phyloP scores from a whole-genome alignment of 345 rosid species.

The Moricandia moricandioides region DNA sequence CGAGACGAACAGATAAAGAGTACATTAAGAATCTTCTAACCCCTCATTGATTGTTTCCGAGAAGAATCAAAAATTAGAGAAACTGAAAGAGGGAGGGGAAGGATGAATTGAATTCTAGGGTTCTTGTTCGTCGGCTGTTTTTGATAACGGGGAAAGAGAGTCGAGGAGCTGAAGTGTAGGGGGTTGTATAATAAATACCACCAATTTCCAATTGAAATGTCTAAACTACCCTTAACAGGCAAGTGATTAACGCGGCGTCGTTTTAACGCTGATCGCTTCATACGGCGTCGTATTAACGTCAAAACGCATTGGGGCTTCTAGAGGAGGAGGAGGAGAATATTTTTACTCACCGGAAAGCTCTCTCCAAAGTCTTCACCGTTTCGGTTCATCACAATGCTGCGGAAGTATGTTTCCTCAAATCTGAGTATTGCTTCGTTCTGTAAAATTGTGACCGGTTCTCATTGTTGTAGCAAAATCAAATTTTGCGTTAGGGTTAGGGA shows the following conservation, averaged over 20 bases:
- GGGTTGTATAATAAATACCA: conserved; percentile 22
- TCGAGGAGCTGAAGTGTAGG: conserved; percentile 10
- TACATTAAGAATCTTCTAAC: conserved; percentile 9
- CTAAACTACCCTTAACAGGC: conserved; percentile 19
- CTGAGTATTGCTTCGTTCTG: background rate
- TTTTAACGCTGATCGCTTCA: background rate
- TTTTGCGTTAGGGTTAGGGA: background rate
- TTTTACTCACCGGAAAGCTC: background rate
- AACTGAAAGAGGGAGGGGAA: background rate
- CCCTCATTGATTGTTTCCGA: background rate
- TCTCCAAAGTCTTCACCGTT: background rate
- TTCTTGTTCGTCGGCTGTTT: conserved; percentile 29
- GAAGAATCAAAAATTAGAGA: background rate
- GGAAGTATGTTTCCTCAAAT: conserved; percentile 26
- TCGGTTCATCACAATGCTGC: conserved; percentile 27
- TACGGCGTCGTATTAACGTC: background rate
- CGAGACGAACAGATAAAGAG: conserved; percentile 4
- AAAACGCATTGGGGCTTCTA: background rate
- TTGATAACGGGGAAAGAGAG: conserved; percentile 14
- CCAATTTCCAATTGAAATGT: background rate
- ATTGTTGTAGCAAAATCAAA: background rate
- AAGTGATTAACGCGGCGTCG: conserved; percentile 2
- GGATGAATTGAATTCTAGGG: conserved; percentile 36
- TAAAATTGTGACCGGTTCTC: background rate
- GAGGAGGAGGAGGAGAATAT: background rate